Percentiles rank a stretch among this genome's conserved stretches.
Conservation (phyloP, 306 rosid species). For the Cicer pinnatifidum region DNA sequence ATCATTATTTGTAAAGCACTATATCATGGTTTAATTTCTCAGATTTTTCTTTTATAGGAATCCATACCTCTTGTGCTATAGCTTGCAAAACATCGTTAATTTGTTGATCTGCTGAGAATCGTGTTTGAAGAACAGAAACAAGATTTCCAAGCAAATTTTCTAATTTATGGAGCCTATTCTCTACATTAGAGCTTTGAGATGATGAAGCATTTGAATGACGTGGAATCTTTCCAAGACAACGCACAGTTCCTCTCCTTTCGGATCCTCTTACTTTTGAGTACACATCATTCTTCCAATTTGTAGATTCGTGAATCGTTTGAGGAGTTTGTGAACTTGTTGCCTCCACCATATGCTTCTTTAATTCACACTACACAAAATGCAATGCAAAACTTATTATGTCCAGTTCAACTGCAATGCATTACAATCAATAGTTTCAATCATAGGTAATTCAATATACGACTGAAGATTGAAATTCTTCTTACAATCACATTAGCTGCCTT, state of each 20-base stretch:
- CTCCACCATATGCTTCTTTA: constrained; percentile 35
- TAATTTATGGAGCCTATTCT: constrained; percentile 16
- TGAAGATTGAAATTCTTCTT: constrained; percentile 24
- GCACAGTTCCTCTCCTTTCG: constrained; percentile 28
- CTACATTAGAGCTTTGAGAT: neutral
- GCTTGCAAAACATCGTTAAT: constrained; percentile 28
- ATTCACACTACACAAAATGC: constrained; percentile 21
- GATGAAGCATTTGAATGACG: neutral
- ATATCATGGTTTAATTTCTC: constrained; percentile 4
- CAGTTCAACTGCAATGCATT: neutral
- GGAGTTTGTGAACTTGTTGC: constrained; percentile 14
- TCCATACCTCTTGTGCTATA: constrained; percentile 37
- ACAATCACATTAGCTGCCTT: constrained; percentile 34
- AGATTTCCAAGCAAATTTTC: constrained; percentile 31
- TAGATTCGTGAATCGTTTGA: constrained; percentile 14
- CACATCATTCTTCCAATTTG: constrained; percentile 16
- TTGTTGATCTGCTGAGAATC: constrained; percentile 20
- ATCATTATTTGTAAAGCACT: neutral
- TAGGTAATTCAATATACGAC: constrained; percentile 2
- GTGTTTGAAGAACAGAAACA: constrained; percentile 31
- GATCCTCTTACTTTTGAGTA: constrained; percentile 9
- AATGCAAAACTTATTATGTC: neutral
- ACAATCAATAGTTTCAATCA: neutral
- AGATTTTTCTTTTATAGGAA: neutral
- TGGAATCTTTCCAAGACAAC: constrained; percentile 19